Evolutionary conservation across 2,329 filamentous ascomycete genomes (phyloP).

Genomic region (Periconia sp.): DNA sequence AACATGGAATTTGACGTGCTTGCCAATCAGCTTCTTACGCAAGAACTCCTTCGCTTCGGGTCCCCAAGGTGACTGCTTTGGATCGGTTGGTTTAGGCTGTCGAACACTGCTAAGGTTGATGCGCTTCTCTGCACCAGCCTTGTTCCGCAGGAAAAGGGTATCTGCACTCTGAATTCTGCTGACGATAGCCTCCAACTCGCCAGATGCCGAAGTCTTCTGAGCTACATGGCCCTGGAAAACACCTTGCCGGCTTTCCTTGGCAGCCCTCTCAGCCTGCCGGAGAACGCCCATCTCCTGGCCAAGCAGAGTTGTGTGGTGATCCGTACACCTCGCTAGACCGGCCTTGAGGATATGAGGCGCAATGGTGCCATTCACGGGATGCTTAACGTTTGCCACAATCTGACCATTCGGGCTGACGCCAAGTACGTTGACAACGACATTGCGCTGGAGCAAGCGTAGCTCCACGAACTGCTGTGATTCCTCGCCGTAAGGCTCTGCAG

Average conservation of each 20-base stretch:
- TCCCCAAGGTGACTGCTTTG: constrained; percentile 84
- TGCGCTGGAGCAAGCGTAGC: constrained; percentile 81
- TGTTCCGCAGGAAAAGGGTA: constrained; percentile 84
- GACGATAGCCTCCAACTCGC: constrained; percentile 80
- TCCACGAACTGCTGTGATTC: constrained; percentile 91
- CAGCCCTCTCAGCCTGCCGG: constrained; percentile 83
- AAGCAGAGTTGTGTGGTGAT: constrained; percentile 93
- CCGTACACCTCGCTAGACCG: constrained; percentile 89
- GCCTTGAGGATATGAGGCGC: constrained; percentile 88
- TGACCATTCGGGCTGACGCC: constrained; percentile 90
- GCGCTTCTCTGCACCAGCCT: constrained; percentile 84
- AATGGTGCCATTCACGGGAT: constrained; percentile 86
- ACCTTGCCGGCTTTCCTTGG: constrained; percentile 76
- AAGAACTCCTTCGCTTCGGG: constrained; percentile 97
- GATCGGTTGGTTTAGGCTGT: constrained; percentile 87
- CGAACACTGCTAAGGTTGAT: constrained; percentile 92
- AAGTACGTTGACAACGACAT: constrained; percentile 80
- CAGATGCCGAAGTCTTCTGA: constrained; percentile 64
- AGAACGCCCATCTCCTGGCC: constrained; percentile 86
- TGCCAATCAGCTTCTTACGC: constrained; percentile 91
- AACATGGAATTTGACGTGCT: constrained; percentile 87
- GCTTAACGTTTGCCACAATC: constrained; percentile 84
- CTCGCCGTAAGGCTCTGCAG: constrained; percentile 87
- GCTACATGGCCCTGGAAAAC: constrained; percentile 82
- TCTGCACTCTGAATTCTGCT: constrained; percentile 87